Conservation (phyloP, 306 rosid species). For the Quercus bicolor region DNA sequence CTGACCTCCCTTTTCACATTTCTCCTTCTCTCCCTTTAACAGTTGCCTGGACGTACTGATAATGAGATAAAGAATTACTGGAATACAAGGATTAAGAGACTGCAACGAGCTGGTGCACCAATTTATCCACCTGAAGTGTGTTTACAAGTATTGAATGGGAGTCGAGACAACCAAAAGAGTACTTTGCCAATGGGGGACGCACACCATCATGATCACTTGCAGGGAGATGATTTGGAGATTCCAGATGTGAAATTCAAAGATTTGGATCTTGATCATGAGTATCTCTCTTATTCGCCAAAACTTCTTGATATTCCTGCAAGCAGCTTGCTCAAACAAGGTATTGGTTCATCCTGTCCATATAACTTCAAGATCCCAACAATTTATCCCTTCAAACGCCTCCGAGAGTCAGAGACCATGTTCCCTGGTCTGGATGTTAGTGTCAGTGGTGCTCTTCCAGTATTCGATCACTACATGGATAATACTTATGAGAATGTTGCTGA, state of each 20-base stretch:
- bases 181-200: constrained; percentile 11
- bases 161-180: constrained; percentile 39
- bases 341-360: constrained; percentile 36
- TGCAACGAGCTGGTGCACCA: constrained; percentile 55
- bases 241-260: constrained; percentile 43
- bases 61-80: constrained; percentile 83
- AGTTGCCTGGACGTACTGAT: constrained; percentile 83
- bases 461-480: constrained; percentile 38
- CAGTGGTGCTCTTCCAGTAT: constrained; percentile 22
- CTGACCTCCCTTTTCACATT: constrained; percentile 6
- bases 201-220: constrained; percentile 29
- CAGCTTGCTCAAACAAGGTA: constrained; percentile 36
- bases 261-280: constrained; percentile 19
- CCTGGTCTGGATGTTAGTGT: constrained; percentile 27
- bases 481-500: constrained; percentile 28
- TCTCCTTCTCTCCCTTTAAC: constrained; percentile 22
- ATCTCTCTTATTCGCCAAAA: constrained; percentile 30
- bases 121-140: constrained; percentile 58
- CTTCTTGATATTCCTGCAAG: constrained; percentile 30
- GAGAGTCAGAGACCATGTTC: constrained; percentile 30
- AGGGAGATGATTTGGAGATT: constrained; percentile 34
- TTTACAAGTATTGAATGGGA: constrained; percentile 26
- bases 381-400: constrained; percentile 41
- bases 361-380: constrained; percentile 26
- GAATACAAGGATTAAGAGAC: constrained; percentile 60